Evolutionary conservation across 768 basidiomycete genomes (phyloP).

Genomic region (Agrocybe pediades): DNA sequence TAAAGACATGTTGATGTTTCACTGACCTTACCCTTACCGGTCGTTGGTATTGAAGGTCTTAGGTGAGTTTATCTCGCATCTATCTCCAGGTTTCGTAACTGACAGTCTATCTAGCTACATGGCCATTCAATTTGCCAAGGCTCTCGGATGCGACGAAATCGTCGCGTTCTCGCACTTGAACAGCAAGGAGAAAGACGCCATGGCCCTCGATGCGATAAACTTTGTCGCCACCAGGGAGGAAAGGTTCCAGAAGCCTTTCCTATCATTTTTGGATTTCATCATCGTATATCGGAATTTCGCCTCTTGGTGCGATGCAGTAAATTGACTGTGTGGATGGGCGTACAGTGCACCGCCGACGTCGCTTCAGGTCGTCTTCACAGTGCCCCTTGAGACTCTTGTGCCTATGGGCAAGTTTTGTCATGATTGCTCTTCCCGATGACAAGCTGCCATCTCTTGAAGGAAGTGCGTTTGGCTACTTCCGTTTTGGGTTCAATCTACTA

Average conservation of each 20-base stretch:
- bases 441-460: conserved; percentile 37
- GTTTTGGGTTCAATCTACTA: conserved; percentile 5
- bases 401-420: conserved; percentile 56
- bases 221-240: conserved; percentile 49
- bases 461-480: conserved; percentile 26
- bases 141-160: conserved; percentile 56
- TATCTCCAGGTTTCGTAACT: background rate
- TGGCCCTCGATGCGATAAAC: conserved; percentile 56
- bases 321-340: background rate
- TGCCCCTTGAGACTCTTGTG: conserved; percentile 43
- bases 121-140: conserved; percentile 38
- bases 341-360: conserved; percentile 30
- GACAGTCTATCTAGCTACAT: conserved; percentile 24
- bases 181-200: conserved; percentile 55
- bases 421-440: conserved; percentile 58
- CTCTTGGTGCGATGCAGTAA: no score
- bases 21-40: background rate
- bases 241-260: conserved; percentile 36
- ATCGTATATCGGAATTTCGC: conserved; percentile 29
- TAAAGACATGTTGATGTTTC: no score
- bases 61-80: conserved; percentile 27
- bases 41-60: conserved; percentile 58
- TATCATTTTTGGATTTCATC: conserved; percentile 51
- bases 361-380: conserved; percentile 29
- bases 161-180: conserved; percentile 58